phyloP scores from a whole-genome alignment of 2,329 filamentous ascomycete genomes.

The Colletotrichum australisinense region DNA sequence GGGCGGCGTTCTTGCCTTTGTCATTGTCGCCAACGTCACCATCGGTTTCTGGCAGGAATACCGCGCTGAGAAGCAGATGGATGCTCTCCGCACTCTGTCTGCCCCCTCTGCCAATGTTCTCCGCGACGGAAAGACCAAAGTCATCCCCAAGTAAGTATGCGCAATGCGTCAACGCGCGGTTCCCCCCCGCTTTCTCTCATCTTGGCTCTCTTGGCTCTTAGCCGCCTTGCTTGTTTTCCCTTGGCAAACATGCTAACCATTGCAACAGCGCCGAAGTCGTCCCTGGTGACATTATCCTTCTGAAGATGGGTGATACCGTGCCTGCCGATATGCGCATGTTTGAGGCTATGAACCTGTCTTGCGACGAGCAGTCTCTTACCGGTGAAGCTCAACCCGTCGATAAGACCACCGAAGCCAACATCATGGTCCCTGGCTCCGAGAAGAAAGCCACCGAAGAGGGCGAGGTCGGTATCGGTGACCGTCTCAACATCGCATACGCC shows the following conservation, averaged over 20 bases:
- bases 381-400: constrained; percentile 80
- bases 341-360: constrained; percentile 82
- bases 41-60: constrained; percentile 76
- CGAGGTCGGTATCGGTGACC: constrained; percentile 75
- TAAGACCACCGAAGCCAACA: constrained; percentile 68
- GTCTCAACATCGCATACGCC: constrained; percentile 80
- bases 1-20: constrained; percentile 73
- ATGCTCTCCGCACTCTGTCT: constrained; percentile 69
- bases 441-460: constrained; percentile 55
- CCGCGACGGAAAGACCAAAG: constrained; percentile 67
- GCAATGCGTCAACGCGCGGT: not conserved
- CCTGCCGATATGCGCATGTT: constrained; percentile 78
- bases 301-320: constrained; percentile 79
- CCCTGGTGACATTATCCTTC: constrained; percentile 75
- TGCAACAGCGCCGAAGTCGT: constrained; percentile 69
- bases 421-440: constrained; percentile 57
- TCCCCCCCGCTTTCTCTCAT: not conserved
- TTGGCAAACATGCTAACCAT: constrained; percentile 33
- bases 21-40: constrained; percentile 76
- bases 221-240: constrained; percentile 30
- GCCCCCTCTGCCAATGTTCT: constrained; percentile 73
- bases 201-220: constrained; percentile 3
- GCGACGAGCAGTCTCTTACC: constrained; percentile 82
- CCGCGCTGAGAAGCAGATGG: constrained; percentile 75
- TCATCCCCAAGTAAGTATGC: constrained; percentile 66